Base-by-base conservation (phyloP, 192 early-diverging fungal genomes). In the Podila epigama region DNA sequence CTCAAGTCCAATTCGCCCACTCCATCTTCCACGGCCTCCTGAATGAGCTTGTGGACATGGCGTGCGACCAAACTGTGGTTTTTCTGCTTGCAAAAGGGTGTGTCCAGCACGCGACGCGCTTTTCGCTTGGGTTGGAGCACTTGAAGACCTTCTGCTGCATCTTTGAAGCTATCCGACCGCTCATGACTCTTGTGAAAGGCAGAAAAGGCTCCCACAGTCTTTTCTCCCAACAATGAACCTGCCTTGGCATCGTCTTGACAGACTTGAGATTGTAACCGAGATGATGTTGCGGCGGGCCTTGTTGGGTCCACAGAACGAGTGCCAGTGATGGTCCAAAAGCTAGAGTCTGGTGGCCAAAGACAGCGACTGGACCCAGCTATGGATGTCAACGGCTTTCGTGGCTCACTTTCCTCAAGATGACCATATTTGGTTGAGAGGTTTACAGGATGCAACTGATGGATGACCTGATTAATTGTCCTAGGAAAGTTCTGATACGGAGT, bases 21-120 rank as follows among this genome's bases (percentile, higher is more conserved):
- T 29, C 73, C 73, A 9, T 77, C 73, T 37, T 77, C 73, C 2
- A 77, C 73, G 5, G 73, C 73, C 40, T 77, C 73, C 48, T 68
- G 65, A 27, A 77, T 77, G 32, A 63, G 65, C 40, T 60, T 77
- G 37, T 54, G 73, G n/a, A 77, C 73, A 68, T 77, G 66, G 3
- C 60, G 25, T 3, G 60, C 55, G 2, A 77, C 73, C 52, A 77
- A 59, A 10, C 60, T 34, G 29, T 60, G 22, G n/a, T 68, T 77
- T 40, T 60, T 53, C 27, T 63, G 56, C 18, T 77, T 77, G 51
- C 61, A 68, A 12, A 63, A 68, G 18, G 73, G 66, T 1, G 60
- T 66, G 3, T 63, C 73, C 50, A 64, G 60, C 36, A 68, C 44
- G 9, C 73, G 39, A 9, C 73, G 53, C 2, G 73, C 36, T 25